Percentiles rank a stretch among this genome's conserved stretches.
Conservation (phyloP, 2,329 filamentous ascomycete species). For the Didymella keratinophila region DNA sequence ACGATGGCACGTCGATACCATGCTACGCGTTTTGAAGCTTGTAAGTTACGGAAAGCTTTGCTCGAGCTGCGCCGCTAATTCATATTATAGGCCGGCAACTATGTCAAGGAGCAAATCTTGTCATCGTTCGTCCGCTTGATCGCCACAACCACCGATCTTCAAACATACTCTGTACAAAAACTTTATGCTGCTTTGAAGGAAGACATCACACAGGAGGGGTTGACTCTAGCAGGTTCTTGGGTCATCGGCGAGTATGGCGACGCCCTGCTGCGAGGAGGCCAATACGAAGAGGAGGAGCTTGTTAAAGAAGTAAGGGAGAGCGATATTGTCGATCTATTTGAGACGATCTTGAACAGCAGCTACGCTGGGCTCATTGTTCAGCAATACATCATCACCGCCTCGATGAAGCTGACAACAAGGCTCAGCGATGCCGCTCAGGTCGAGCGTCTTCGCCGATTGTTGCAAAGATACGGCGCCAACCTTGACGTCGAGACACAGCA, state of each 20-base stretch:
- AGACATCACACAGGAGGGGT: constrained; percentile 95
- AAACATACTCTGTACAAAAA: constrained; percentile 97
- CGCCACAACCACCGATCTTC: constrained; percentile 90
- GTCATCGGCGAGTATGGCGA: constrained; percentile 98
- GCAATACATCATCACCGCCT: constrained; percentile 93
- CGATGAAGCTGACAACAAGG: constrained; percentile 93
- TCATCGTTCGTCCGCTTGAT: constrained; percentile 96
- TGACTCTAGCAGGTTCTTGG: constrained; percentile 94
- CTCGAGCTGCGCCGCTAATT: neutral
- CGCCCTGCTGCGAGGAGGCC: constrained; percentile 83
- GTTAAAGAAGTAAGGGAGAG: constrained; percentile 83
- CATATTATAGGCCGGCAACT: constrained; percentile 75
- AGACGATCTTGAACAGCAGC: constrained; percentile 89
- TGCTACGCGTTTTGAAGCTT: constrained; percentile 90
- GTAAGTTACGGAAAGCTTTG: constrained; percentile 31
- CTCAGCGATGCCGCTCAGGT: constrained; percentile 84
- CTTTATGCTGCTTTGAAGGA: constrained; percentile 90
- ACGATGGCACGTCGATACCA: constrained; percentile 97
- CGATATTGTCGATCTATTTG: constrained; percentile 92
- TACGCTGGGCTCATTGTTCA: constrained; percentile 91
- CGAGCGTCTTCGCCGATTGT: constrained; percentile 80
- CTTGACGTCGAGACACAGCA: constrained; percentile 96
- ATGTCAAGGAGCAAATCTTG: constrained; percentile 96
- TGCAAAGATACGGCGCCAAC: constrained; percentile 81
- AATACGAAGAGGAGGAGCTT: constrained; percentile 93